A percentile compares a stretch with the other conserved stretches of the same genome.
These are phyloP conservation scores for Mycena vulgaris DNA, from an alignment of 768 basidiomycete genomes.

Conservation along the genomic window DNA sequence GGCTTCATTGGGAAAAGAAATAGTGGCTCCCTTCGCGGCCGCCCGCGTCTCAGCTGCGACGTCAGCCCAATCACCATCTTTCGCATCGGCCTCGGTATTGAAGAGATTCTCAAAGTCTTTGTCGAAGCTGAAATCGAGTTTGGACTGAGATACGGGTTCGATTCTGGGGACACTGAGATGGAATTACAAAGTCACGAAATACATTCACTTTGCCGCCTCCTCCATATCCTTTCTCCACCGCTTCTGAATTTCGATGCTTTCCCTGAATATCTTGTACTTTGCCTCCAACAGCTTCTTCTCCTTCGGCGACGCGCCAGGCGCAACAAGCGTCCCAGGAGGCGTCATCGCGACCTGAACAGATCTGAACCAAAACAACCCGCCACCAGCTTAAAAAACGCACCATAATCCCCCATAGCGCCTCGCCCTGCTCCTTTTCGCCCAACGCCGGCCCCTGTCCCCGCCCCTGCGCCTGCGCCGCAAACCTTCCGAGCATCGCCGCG, in stretches of 20 bases:
- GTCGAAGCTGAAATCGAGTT: conserved; percentile 50
- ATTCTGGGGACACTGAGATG: conserved; percentile 51
- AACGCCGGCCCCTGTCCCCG: conserved; percentile 47
- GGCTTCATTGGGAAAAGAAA: conserved; percentile 14
- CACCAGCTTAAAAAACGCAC: conserved; percentile 65
- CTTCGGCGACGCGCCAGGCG: conserved; percentile 70
- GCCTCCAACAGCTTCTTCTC: conserved; percentile 87
- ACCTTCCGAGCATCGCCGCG: conserved; percentile 93
- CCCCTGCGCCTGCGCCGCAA: conserved; percentile 74
- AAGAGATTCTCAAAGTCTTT: conserved; percentile 54
- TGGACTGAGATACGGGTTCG: conserved; percentile 43
- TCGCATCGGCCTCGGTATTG: conserved; percentile 23
- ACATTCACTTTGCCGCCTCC: conserved; percentile 54
- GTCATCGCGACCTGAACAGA: conserved; percentile 89
- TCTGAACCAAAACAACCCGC: conserved; percentile 2
- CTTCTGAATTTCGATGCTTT: conserved; percentile 90
- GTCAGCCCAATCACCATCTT: conserved; percentile 54
- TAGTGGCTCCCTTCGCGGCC: conserved; percentile 12
- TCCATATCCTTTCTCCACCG: conserved; percentile 89
- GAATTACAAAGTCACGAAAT: conserved; percentile 30
- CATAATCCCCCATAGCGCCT: conserved; percentile 94
- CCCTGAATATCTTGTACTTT: conserved; percentile 95
- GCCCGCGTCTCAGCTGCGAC: conserved; percentile 36
- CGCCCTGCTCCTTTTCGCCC: conserved; percentile 65
- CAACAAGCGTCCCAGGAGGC: conserved; percentile 80